These are phyloP conservation scores for Chaetomiaceae sp. DNA, from an alignment of 2,329 filamentous ascomycete genomes.

Conservation along the genomic window DNA sequence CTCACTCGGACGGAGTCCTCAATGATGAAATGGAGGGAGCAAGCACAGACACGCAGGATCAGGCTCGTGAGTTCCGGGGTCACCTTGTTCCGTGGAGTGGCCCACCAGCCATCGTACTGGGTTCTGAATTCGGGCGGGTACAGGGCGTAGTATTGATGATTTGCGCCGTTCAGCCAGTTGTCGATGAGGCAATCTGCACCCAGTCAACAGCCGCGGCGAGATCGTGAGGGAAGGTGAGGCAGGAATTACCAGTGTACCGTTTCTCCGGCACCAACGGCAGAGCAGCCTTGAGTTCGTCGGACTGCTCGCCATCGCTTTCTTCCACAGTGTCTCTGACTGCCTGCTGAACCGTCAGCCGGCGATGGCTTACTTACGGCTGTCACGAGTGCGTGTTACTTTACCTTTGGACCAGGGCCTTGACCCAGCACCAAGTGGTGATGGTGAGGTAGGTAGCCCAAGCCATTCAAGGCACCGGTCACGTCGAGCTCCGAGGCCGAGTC, in stretches of 20 bases:
- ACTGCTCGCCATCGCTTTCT: conserved; percentile 19
- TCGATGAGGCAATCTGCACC: conserved; percentile 42
- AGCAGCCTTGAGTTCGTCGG: conserved; percentile 32
- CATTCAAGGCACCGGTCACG: conserved; percentile 21
- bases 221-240: neutral
- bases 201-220: conserved; percentile 6
- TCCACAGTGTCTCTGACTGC: conserved; percentile 14
- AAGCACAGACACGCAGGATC: conserved; percentile 43
- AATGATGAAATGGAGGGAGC: conserved; percentile 41
- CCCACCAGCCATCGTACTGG: conserved; percentile 45
- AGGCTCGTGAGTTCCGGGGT: conserved; percentile 44
- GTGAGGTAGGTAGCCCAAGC: conserved; percentile 27
- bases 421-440: conserved; percentile 25
- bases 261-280: conserved; percentile 34
- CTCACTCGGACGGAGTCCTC: conserved; percentile 33
- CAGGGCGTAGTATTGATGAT: conserved; percentile 43
- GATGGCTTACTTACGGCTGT: neutral
- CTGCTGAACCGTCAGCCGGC: conserved; percentile 12
- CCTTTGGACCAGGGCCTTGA: conserved; percentile 22
- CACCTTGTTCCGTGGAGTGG: conserved; percentile 33
- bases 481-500: conserved; percentile 18
- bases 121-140: conserved; percentile 43
- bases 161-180: conserved; percentile 41
- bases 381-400: neutral
- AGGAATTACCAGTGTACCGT: conserved; percentile 34